A percentile compares a stretch with the other conserved stretches of the same genome.
These are phyloP conservation scores for Aureobasidium sp. DNA, from an alignment of 2,329 filamentous ascomycete genomes.

Conservation along the genomic window DNA sequence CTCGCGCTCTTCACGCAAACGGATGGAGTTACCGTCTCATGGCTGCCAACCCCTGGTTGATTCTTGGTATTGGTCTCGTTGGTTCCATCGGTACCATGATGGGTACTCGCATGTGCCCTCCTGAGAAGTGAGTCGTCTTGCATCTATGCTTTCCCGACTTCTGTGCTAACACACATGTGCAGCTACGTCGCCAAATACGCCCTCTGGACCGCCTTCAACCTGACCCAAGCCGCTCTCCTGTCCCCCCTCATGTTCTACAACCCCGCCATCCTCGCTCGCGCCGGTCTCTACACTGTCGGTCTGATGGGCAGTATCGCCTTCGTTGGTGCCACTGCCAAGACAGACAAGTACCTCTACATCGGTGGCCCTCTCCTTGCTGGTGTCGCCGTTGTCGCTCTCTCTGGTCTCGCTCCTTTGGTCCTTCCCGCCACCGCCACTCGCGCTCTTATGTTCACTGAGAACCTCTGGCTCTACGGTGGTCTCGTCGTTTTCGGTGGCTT, in stretches of 20 bases:
- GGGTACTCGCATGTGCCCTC: constrained; percentile 69
- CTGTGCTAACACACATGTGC: constrained; percentile 16
- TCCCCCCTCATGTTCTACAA: constrained; percentile 85
- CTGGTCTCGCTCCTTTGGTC: constrained; percentile 82
- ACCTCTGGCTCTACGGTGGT: constrained; percentile 90
- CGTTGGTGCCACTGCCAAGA: constrained; percentile 93
- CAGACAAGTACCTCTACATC: constrained; percentile 98
- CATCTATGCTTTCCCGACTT: background rate
- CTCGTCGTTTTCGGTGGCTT: constrained; percentile 95
- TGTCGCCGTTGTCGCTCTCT: constrained; percentile 82
- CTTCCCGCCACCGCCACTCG: constrained; percentile 81
- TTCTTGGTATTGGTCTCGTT: constrained; percentile 77
- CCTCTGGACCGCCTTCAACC: constrained; percentile 88
- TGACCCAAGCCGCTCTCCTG: constrained; percentile 85
- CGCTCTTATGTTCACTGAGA: constrained; percentile 83
- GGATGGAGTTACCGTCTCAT: constrained; percentile 91
- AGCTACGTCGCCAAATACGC: constrained; percentile 95
- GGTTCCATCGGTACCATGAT: constrained; percentile 92
- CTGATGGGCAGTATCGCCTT: constrained; percentile 97
- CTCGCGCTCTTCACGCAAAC: constrained; percentile 73
- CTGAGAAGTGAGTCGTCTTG: constrained; percentile 66
- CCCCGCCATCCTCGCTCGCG: constrained; percentile 79
- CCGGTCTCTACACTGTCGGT: constrained; percentile 90
- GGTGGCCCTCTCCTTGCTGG: constrained; percentile 90
- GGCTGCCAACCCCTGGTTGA: constrained; percentile 88